phyloP scores from a whole-genome alignment of 345 rosid genomes.

The Hirschfeldia incana region DNA sequence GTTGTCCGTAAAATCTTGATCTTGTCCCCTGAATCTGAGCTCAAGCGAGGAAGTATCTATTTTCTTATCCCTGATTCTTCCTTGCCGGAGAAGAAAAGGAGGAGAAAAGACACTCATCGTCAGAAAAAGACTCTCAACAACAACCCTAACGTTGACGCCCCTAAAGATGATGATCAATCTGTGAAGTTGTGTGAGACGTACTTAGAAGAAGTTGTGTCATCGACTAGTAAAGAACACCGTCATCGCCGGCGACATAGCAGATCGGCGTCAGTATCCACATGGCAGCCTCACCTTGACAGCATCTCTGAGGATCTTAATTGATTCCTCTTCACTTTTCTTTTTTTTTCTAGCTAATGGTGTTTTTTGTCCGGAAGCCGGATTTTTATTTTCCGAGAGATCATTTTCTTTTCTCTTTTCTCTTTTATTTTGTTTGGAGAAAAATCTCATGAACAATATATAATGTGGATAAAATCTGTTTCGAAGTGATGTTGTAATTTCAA shows the following conservation, averaged over 20 bases:
- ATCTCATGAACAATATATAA: background rate
- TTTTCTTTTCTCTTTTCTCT: background rate
- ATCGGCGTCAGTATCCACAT: constrained; percentile 49
- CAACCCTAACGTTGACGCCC: background rate
- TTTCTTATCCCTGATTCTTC: constrained; percentile 78
- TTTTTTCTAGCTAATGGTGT: constrained; percentile 38
- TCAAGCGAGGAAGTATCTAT: constrained; percentile 83
- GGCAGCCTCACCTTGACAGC: constrained; percentile 82
- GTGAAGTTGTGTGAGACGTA: constrained; percentile 36
- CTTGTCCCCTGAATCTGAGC: constrained; percentile 83
- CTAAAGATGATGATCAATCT: constrained; percentile 18
- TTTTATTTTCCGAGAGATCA: constrained; percentile 18
- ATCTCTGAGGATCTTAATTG: constrained; percentile 65
- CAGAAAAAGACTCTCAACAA: background rate
- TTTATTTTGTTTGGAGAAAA: background rate
- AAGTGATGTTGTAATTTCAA: constrained; percentile 19
- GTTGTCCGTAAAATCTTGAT: constrained; percentile 74
- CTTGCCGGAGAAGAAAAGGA: constrained; percentile 52
- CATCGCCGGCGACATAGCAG: constrained; percentile 60
- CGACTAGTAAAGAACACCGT: constrained; percentile 42
- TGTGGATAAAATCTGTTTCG: constrained; percentile 28
- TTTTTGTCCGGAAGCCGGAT: constrained; percentile 41
- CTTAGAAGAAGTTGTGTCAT: constrained; percentile 25
- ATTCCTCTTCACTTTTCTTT: background rate
- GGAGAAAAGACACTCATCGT: constrained; percentile 19